Evolutionary conservation across 352 stramenopile genomes (phyloP), one percentile per base, ranked within the genome.

Genomic region (Discostella stelligera): DNA sequence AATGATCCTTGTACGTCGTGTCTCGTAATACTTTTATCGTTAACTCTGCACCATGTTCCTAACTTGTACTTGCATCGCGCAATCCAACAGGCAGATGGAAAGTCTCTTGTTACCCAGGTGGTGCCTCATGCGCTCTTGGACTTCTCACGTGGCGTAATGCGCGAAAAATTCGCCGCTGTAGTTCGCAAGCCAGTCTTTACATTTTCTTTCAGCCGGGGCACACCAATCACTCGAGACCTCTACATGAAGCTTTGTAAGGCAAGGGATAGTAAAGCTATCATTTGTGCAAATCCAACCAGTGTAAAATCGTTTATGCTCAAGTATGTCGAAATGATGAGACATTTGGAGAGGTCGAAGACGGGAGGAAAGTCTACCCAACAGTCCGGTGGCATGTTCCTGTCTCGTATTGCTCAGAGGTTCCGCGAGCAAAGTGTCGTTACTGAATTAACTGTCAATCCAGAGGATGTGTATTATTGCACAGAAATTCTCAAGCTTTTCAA

Each of bases 261-360:
- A 68, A 93, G 83, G 84, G 95, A 92, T 86, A 96, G 69, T 69
- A 95, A 83, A 80, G 96, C 98, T 41, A 96, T 99, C 2, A 97
- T 99, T 11, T 98, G 98, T 78, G 96, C 97, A 14, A 99, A 96
- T 5, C 98, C 98, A 2, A 98, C 98, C 44, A 97, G 95, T 69
- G 95, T 99, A 50, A 99, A 99, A 85, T 98, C 96, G 32, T 98
- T 99, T 82, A 97, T 98, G 93, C 81, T 99, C 1, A 99, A 99
- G 74, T 96, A 99, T 59, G 90, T 99, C 7, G 90, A 94, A 80
- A 93, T 93, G 90, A 91, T 94, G 89, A 90, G 90, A 50, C 78
- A 93, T 67, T 74, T 95, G 32, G 90, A 95, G 69, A 84, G 87
- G 61, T 88, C 83, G 0, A 93, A 94, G 48, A 90, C 87, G 46